Evolutionary conservation across 495 filamentous ascomycete species (phyloP).

Genomic region (Rostrohypoxylon terebratum): DNA sequence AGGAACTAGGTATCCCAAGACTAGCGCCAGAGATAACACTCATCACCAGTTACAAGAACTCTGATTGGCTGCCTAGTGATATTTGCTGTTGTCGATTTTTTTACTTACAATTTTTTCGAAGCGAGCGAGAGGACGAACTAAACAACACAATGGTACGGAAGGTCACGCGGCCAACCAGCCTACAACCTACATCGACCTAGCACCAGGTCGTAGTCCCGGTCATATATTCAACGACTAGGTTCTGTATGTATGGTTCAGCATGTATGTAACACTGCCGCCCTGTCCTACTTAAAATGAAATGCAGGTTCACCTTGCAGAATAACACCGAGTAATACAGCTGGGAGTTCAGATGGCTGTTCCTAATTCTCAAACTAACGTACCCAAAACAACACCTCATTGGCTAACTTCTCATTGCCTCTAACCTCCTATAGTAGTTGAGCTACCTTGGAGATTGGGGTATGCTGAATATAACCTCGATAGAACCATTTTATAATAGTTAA

Average conservation of each 20-base stretch:
- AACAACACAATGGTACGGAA: constrained; percentile 29
- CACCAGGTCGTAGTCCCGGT: constrained; percentile 28
- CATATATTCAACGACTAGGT: constrained; percentile 13
- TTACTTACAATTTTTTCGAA: constrained; percentile 52
- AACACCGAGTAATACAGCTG: constrained; percentile 30
- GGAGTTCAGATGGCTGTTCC: constrained; percentile 10
- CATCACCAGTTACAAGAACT: constrained; percentile 20
- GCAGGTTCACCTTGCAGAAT: constrained; percentile 43
- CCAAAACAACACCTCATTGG: constrained; percentile 22
- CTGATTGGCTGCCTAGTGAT: constrained; percentile 53
- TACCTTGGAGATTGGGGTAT: constrained; percentile 17
- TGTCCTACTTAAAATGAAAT: constrained; percentile 31
- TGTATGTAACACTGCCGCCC: constrained; percentile 40
- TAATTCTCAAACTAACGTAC: constrained; percentile 11
- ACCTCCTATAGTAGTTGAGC: constrained; percentile 2
- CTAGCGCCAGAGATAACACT: constrained; percentile 55
- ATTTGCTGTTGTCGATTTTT: constrained; percentile 60
- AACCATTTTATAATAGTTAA: constrained; percentile 31
- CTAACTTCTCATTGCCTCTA: constrained; percentile 6
- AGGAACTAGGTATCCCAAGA: constrained; percentile 1
- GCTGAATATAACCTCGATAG: constrained; percentile 12
- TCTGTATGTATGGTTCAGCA: constrained; percentile 4
- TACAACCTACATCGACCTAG: constrained; percentile 16
- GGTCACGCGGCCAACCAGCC: constrained; percentile 42
- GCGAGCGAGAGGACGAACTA: constrained; percentile 6